phyloP scores from a whole-genome alignment of 2,329 filamentous ascomycete genomes.

The Corynespora cassiicola region DNA sequence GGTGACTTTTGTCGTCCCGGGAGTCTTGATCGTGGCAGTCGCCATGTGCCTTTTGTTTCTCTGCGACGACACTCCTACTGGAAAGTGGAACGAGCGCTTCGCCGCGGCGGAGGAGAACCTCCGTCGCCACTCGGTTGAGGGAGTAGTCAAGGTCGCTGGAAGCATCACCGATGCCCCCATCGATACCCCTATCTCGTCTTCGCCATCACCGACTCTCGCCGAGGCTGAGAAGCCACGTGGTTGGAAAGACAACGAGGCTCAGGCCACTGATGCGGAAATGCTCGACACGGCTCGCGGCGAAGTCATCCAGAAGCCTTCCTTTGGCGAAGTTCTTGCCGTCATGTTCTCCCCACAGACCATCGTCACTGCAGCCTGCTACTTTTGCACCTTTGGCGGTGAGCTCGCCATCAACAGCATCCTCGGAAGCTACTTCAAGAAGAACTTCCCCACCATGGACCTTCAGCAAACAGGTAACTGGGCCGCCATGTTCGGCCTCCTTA shows the following conservation, averaged over 20 bases:
- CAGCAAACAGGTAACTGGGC: slow-evolving; percentile 65
- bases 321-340: slow-evolving; percentile 66
- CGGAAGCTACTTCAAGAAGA: slow-evolving; percentile 61
- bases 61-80: slow-evolving; percentile 81
- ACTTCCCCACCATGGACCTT: slow-evolving; percentile 60
- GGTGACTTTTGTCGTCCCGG: slow-evolving; percentile 80
- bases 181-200: slow-evolving; percentile 45
- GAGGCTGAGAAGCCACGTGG: slow-evolving; percentile 30
- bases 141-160: slow-evolving; percentile 48
- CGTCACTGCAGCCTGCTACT: slow-evolving; percentile 61
- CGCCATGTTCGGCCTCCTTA: slow-evolving; percentile 76
- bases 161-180: slow-evolving; percentile 58
- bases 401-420: slow-evolving; percentile 65
- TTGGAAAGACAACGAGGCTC: slow-evolving; percentile 41
- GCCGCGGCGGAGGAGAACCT: slow-evolving; percentile 64
- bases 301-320: slow-evolving; percentile 65
- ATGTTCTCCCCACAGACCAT: slow-evolving; percentile 65
- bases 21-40: slow-evolving; percentile 72
- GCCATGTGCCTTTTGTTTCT: slow-evolving; percentile 71
- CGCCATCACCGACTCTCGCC: slow-evolving; percentile 30
- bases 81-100: slow-evolving; percentile 76
- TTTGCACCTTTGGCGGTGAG: slow-evolving; percentile 66
- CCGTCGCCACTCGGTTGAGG: slow-evolving; percentile 27
- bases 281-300: slow-evolving; percentile 63
- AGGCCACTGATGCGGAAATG: slow-evolving; percentile 51